Base-by-base conservation (phyloP, 352 stramenopile species). In the Pythium sp. region DNA sequence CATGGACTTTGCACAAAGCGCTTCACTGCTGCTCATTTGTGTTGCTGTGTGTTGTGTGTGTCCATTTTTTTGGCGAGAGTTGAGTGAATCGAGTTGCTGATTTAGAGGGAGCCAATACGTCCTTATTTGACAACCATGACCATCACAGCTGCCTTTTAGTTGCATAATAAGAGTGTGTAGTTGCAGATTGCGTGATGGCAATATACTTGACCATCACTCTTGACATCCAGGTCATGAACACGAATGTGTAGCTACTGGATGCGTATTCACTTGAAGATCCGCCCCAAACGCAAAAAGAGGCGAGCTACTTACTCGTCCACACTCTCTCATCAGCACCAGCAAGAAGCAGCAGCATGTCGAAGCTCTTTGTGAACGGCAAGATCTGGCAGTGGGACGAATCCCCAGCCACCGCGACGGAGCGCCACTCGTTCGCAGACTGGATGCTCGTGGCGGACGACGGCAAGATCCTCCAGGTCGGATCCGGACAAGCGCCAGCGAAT, bases 301-400 rank as follows among this genome's bases (percentile, higher is more conserved):
- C 3, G 24, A 36, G 12, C 24, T 2, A 30, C 9, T 24, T 28
- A 14, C 28, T 43, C 28, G 28, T 59, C 54, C 54, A 22, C 24
- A 34, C 43, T 51, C 12, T 22, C 15, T 58, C 53, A 14, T 7
- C 28, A 59, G 6, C 32, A 55, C 22, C 46, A 46, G 12, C 28
- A 66, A 46, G 18, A 12, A 62, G n/a, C 43, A 26, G 38, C 9
- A 62, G 18, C n/a, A 78, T 65, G 56, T 72, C 83, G 78, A 82
- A 73, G 66, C 67, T 69, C 55, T 81, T 86, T 57, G 74, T 81
- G 67, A 91, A 91, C 67, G 81, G 73, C 58, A 87, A 82, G 74
- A 91, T 92, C 73, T 92, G 84, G 84, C 84, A 90, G 58, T 90
- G 80, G 81, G 30, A 24, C 20, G 53, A 64, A 7, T 36, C 57